Base-by-base conservation (phyloP, 805 yeast species). In the Torulaspora franciscae region DNA sequence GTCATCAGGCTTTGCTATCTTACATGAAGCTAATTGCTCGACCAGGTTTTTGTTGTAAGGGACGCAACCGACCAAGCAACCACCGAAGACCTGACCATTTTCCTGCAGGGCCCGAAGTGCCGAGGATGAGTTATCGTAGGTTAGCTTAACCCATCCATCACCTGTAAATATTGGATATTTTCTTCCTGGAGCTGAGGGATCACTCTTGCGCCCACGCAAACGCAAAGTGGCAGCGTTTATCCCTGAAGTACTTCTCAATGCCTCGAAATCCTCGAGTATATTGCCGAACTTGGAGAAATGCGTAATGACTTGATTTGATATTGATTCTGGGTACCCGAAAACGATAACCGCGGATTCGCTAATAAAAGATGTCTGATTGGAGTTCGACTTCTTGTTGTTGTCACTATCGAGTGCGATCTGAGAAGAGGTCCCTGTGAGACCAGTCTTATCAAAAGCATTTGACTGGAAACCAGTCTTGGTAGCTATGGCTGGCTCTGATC, bases 101-200 rank as follows among this genome's bases (percentile, higher is more conserved):
- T 89, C 96, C 51, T 85, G 81, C 35, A 90, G 68, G 0, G 99
- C 96, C 44, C 95, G 79, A 13, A 79, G 64, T 2, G 95, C 96
- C 7, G 90, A 75, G 1, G 82, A 70, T 6, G 84, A 77, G 47
- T 81, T 82, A 46, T 80, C 83, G 63, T 79, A 93, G 3, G 97
- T 90, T 43, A 91, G 62, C 59, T 89, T 85, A n/a, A 90, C 80
- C 98, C 98, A 91, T 32, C 86, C 81, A 37, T 80, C 76, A 1
- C 98, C 98, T 9, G 90, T 76, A 64, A 79, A 85, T 7, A 91
- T 82, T 3, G 96, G 95, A 58, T 69, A 62, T 52, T 65, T 71
- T 47, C 63, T 66, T 9, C 45, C 49, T 6, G 37, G 32, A 24
- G 45, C 46, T 15, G 47, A 32, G 7, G 35, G 41, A 24, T 43